Evolutionary conservation across 495 filamentous ascomycete species (phyloP).

Genomic region (Pyrenula aspistea): DNA sequence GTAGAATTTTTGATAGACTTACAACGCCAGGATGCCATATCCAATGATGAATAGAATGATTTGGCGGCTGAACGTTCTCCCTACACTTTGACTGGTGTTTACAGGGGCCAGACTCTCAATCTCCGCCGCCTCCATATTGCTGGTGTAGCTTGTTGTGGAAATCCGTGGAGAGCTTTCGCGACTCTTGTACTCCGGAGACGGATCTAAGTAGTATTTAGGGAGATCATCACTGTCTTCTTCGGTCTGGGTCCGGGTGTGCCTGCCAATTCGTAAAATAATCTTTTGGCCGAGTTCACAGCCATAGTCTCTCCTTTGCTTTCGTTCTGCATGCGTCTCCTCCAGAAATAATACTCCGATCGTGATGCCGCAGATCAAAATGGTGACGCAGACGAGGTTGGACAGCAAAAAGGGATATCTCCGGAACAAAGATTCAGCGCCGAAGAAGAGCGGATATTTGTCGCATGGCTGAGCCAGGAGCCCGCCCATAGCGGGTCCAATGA

Average conservation of each 20-base stretch:
- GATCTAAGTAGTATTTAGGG: slow-evolving; percentile 19
- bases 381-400: slow-evolving; percentile 83
- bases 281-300: slow-evolving; percentile 61
- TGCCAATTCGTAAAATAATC: slow-evolving; percentile 13
- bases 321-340: slow-evolving; percentile 87
- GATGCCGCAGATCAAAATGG: slow-evolving; percentile 65
- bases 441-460: slow-evolving; percentile 65
- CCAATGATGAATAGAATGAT: slow-evolving; percentile 74
- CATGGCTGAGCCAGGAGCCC: slow-evolving; percentile 82
- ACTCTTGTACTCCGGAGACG: slow-evolving; percentile 52
- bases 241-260: background rate
- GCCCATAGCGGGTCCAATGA: slow-evolving; percentile 82
- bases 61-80: slow-evolving; percentile 62
- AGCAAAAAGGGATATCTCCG: slow-evolving; percentile 83
- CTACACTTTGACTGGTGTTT: slow-evolving; percentile 15
- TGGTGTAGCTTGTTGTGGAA: slow-evolving; percentile 6
- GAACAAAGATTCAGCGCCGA: slow-evolving; percentile 62
- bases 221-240: slow-evolving; percentile 17
- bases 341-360: slow-evolving; percentile 78
- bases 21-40: slow-evolving; percentile 93
- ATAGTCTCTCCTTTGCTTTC: slow-evolving; percentile 61
- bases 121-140: background rate
- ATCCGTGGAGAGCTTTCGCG: slow-evolving; percentile 51
- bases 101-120: slow-evolving; percentile 11
- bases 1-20: slow-evolving; percentile 31